These are phyloP conservation scores for Kurtzmaniella quercitrusa DNA, from an alignment of 1,139 yeast genomes.

Conservation along the genomic window DNA sequence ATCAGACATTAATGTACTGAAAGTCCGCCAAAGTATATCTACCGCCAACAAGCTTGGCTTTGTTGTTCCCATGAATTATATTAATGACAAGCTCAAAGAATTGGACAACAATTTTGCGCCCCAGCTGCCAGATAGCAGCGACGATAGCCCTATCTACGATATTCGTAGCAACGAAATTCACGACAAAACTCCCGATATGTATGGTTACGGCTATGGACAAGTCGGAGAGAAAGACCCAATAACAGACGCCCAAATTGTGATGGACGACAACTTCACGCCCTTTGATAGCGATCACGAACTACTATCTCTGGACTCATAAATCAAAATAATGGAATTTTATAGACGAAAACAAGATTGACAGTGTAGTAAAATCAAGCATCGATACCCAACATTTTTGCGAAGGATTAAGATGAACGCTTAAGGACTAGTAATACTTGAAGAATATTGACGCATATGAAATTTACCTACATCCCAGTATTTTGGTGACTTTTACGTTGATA, in stretches of 20 bases:
- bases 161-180: neutral
- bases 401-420: no score
- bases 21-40: slow-evolving; percentile 6
- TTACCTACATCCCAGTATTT: no score
- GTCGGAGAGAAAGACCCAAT: neutral
- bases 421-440: no score
- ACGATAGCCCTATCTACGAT: neutral
- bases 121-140: slow-evolving; percentile 1
- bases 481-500: no score
- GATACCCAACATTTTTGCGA: no score
- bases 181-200: neutral
- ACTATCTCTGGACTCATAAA: neutral
- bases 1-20: slow-evolving; percentile 11
- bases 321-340: neutral
- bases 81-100: neutral
- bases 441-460: no score
- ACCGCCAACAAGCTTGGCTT: neutral
- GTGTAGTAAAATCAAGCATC: no score
- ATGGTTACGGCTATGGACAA: neutral
- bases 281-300: neutral
- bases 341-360: neutral
- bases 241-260: neutral
- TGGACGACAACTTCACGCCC: neutral
- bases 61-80: neutral
- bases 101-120: neutral